Evolutionary conservation across 1,284 basidiomycete species (phyloP), one percentile per base, ranked within the genome.

Genomic region (Xerocomus minutiporus): DNA sequence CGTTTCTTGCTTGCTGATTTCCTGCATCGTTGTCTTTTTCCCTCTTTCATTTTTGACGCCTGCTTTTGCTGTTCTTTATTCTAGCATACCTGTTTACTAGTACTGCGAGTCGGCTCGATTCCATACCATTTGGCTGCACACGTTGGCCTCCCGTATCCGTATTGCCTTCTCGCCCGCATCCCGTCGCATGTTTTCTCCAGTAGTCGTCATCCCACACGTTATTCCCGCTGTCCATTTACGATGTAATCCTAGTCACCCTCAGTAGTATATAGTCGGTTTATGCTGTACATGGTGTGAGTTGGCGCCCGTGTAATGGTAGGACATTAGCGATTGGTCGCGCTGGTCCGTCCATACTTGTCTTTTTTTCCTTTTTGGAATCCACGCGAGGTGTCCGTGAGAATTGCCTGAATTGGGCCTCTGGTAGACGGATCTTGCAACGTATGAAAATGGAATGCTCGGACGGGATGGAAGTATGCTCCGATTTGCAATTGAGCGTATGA

Each of bases 161-260:
- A 50, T 55, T 46, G 48, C 38, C 13, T 29, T 17, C 47, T n/a
- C 36, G n/a, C 53, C 61, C 53, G 56, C 58, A 66, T 64, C 48
- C 54, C 39, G 48, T 56, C 67, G 54, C 59, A 57, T 68, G 65
- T 67, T 54, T 54, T 53, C 48, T 43, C 34, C 15, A 13, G 34
- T 35, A 4, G 36, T 39, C 56, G 45, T 66, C 59, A 48, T 47
- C 50, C 34, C 50, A 57, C 55, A 56, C 42, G 42, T 28, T 61
- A 59, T 56, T 53, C 53, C 57, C 46, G 55, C 53, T 67, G 63
- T 69, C 55, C 60, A 70, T 57, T 64, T 69, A 69, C 61, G 56
- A 50, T 66, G 65, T 66, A 70, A 60, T 50, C 64, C 29, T 70
- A 69, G 66, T 68, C 43, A 54, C 26, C 47, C 56, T 52, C 57